phyloP scores from a whole-genome alignment of 2,329 filamentous ascomycete genomes.

The Claviceps spartinae region DNA sequence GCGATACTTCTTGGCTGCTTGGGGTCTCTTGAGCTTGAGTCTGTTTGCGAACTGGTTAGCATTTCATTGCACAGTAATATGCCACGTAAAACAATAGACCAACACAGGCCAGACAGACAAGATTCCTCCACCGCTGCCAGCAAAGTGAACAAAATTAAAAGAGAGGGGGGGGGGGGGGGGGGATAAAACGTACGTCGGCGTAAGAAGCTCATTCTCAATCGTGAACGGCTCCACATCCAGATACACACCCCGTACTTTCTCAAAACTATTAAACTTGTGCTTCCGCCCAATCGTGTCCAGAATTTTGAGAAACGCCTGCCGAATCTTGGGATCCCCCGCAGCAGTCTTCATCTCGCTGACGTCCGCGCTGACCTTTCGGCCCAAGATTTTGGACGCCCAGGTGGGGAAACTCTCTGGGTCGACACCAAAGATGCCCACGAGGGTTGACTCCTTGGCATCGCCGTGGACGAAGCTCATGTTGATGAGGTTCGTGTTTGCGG shows the following conservation, averaged over 20 bases:
- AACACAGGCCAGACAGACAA: too few species aligned
- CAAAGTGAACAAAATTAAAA: not conserved
- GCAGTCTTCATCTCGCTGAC: conserved; percentile 52
- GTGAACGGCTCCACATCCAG: conserved; percentile 82
- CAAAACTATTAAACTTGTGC: conserved; percentile 85
- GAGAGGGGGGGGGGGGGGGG: not conserved
- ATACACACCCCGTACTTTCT: conserved; percentile 61
- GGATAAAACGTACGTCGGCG: conserved; percentile 58
- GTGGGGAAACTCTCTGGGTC: conserved; percentile 72
- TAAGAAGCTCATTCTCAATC: conserved; percentile 81
- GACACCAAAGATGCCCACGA: conserved; percentile 81
- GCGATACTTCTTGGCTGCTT: conserved; percentile 38
- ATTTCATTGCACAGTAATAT: not conserved
- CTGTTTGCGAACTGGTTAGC: conserved; percentile 20
- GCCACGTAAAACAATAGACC: too few species aligned
- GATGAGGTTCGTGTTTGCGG: conserved; percentile 66
- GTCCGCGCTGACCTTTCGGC: conserved; percentile 52
- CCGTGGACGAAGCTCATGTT: conserved; percentile 82
- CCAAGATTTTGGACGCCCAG: conserved; percentile 66
- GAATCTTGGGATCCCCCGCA: conserved; percentile 54
- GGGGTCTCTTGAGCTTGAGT: conserved; percentile 47
- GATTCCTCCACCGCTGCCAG: not conserved
- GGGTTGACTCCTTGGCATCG: conserved; percentile 64
- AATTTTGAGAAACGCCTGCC: conserved; percentile 61
- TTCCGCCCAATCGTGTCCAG: conserved; percentile 66